Evolutionary conservation across 139 green algal genomes (phyloP).

Genomic region (Chlamydomonas sphaeroides): DNA sequence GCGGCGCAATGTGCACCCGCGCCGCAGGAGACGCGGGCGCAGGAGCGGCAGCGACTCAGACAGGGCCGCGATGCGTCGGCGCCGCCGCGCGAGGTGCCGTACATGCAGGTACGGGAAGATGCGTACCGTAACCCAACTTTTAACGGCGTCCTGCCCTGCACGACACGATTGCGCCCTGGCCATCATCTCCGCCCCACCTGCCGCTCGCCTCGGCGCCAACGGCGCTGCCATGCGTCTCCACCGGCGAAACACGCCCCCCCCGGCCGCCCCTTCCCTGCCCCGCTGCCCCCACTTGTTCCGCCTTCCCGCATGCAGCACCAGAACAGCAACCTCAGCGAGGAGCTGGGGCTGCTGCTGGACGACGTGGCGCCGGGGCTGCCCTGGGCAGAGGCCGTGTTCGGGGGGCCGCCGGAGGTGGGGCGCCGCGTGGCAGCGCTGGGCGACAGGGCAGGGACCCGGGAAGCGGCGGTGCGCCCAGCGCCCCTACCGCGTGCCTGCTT

Average conservation of each 20-base stretch:
- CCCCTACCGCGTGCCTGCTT: too few relatives aligned
- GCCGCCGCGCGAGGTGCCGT: conserved; percentile 44
- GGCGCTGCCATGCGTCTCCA: too few relatives aligned
- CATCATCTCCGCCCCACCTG: too few relatives aligned
- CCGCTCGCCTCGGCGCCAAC: too few relatives aligned
- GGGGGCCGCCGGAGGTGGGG: conserved; percentile 45
- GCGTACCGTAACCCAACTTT: too few relatives aligned
- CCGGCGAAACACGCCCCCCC: background rate
- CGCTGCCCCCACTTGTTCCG: background rate
- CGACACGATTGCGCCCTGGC: too few relatives aligned
- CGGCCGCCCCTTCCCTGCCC: background rate
- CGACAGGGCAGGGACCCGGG: too few relatives aligned
- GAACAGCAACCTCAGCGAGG: conserved; percentile 77
- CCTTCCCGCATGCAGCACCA: conserved; percentile 67
- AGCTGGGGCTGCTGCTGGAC: conserved; percentile 11
- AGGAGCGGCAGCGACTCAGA: background rate
- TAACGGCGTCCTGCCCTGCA: too few relatives aligned
- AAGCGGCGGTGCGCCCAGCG: too few relatives aligned
- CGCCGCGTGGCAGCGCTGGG: too few relatives aligned
- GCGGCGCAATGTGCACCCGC: too few relatives aligned
- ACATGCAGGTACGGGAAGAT: conserved; percentile 65
- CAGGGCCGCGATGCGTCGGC: background rate
- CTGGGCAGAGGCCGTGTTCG: conserved; percentile 54
- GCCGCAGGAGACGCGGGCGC: background rate
- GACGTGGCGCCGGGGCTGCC: conserved; percentile 37